phyloP scores from a whole-genome alignment of 345 rosid species.

The Salix brachista region DNA sequence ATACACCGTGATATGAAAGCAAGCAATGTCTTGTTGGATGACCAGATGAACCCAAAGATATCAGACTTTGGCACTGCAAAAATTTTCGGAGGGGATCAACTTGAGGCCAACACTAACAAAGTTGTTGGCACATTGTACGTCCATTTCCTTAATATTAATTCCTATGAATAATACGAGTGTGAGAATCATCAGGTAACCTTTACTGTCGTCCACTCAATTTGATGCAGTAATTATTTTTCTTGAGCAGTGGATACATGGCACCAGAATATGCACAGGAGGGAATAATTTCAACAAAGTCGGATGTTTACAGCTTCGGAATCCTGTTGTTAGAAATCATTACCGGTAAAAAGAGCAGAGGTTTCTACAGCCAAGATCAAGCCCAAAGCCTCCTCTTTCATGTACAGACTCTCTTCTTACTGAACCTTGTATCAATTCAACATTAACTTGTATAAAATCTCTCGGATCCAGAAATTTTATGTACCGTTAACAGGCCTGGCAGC shows the following conservation, averaged over 20 bases:
- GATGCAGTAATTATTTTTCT: background rate
- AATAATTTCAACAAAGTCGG: slow-evolving; percentile 40
- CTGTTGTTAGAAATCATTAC: slow-evolving; percentile 40
- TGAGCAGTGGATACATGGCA: slow-evolving; percentile 53
- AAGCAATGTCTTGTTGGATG: slow-evolving; percentile 49
- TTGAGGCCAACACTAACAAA: slow-evolving; percentile 44
- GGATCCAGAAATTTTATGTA: no score
- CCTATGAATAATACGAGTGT: background rate
- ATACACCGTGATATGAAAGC: slow-evolving; percentile 48
- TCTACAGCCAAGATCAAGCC: slow-evolving; percentile 18
- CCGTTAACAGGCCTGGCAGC: slow-evolving; percentile 40
- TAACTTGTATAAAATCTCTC: background rate
- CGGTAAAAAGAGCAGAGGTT: slow-evolving; percentile 39
- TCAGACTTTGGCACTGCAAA: slow-evolving; percentile 57
- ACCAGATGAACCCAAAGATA: slow-evolving; percentile 49
- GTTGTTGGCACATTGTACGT: slow-evolving; percentile 56
- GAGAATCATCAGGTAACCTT: background rate
- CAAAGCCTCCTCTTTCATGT: slow-evolving; percentile 41
- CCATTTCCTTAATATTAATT: no score
- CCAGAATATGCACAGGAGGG: slow-evolving; percentile 51
- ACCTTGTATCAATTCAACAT: background rate
- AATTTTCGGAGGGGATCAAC: slow-evolving; percentile 46
- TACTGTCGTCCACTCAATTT: background rate
- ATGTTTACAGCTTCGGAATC: slow-evolving; percentile 49
- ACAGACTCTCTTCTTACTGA: background rate